Conservation (phyloP, 2,329 filamentous ascomycete species). For the Teratosphaeria zuluensis region DNA sequence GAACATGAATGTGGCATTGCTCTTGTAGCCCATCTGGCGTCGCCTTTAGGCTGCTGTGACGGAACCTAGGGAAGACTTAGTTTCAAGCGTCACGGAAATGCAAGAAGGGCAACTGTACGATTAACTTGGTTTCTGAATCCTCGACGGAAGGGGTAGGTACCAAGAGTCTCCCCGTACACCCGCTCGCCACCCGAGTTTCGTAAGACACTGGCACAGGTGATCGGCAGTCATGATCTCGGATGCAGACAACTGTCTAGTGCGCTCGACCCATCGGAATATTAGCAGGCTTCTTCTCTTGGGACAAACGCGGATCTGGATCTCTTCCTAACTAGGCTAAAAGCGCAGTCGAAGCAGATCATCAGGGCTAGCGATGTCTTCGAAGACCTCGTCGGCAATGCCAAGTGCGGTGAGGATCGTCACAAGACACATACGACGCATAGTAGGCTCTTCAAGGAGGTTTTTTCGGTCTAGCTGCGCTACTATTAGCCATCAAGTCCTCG, state of each 20-base stretch:
- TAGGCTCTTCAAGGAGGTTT: too few species aligned
- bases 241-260: neutral
- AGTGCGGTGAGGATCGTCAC: too few species aligned
- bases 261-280: neutral
- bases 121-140: slow-evolving; percentile 5
- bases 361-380: neutral
- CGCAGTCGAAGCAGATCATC: slow-evolving; percentile 2
- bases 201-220: neutral
- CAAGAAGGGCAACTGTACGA: neutral
- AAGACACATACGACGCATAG: too few species aligned
- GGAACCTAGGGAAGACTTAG: neutral
- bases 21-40: slow-evolving; percentile 4
- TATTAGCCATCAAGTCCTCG: too few species aligned
- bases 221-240: slow-evolving; percentile 1
- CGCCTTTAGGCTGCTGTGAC: slow-evolving; percentile 3
- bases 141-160: slow-evolving; percentile 4
- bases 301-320: neutral
- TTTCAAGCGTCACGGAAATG: too few species aligned
- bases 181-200: slow-evolving; percentile 1
- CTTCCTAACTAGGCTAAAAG: neutral
- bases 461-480: too few species aligned
- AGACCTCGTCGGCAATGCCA: slow-evolving; percentile 4
- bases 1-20: slow-evolving; percentile 3
- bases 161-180: slow-evolving; percentile 2
- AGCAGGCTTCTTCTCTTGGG: neutral